These are phyloP conservation scores for Rhynchospora tenuis DNA, from an alignment of 176 grass and related monocot species.

Conservation along the genomic window DNA sequence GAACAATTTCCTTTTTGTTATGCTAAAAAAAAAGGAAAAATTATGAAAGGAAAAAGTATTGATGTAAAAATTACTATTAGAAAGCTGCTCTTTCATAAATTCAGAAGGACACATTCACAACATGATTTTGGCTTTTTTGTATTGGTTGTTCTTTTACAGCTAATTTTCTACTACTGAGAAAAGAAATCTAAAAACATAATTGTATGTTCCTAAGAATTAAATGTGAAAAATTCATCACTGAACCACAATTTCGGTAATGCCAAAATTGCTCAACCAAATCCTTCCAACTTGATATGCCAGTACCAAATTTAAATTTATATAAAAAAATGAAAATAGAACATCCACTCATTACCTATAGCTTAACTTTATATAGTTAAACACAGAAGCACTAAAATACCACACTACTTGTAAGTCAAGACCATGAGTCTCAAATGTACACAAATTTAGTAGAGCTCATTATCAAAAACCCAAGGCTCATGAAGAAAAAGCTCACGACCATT, in stretches of 20 bases:
- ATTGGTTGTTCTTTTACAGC: not conserved
- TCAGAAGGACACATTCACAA: not conserved
- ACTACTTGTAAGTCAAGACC: not conserved
- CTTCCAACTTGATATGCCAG: not conserved
- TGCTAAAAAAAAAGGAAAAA: not conserved
- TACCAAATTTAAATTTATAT: not conserved
- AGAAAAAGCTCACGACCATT: conserved; percentile 78
- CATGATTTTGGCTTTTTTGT: not conserved
- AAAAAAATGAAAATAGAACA: not conserved
- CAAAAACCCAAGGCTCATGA: conserved; percentile 76
- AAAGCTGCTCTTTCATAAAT: not conserved
- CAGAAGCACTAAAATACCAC: not conserved
- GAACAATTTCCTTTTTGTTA: not conserved
- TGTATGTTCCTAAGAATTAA: not conserved
- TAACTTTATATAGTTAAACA: not conserved
- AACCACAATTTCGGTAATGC: not conserved
- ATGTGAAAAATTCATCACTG: not conserved
- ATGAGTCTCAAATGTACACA: not conserved
- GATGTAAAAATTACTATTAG: not conserved
- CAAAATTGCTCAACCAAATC: not conserved
- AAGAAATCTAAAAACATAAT: not conserved
- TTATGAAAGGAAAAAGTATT: not conserved
- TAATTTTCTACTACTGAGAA: not conserved
- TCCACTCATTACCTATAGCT: not conserved
- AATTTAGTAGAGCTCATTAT: conserved; percentile 58